Conservation (phyloP, 2,329 filamentous ascomycete species). For the Xylariaceae sp. region DNA sequence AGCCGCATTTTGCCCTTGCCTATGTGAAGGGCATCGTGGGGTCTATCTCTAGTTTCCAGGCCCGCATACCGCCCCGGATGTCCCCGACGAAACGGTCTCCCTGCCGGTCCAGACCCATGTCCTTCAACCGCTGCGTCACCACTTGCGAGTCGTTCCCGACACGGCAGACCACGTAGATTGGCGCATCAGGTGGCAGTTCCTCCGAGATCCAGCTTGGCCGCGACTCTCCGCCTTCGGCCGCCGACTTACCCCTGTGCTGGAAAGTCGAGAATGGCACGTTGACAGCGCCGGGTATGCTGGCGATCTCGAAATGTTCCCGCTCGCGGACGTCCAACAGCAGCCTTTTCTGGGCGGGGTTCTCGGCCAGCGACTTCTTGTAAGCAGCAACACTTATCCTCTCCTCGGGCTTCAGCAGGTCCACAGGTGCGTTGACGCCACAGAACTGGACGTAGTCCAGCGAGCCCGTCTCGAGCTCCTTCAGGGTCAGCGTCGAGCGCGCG, state of each 20-base stretch:
- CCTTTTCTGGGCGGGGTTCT: slow-evolving; percentile 26
- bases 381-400: slow-evolving; percentile 62
- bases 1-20: slow-evolving; percentile 3
- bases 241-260: slow-evolving; percentile 21
- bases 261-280: slow-evolving; percentile 63
- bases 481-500: slow-evolving; percentile 50
- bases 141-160: slow-evolving; percentile 74
- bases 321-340: slow-evolving; percentile 78
- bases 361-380: slow-evolving; percentile 37
- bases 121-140: slow-evolving; percentile 57
- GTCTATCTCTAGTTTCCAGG: slow-evolving; percentile 67
- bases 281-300: slow-evolving; percentile 64
- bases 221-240: slow-evolving; percentile 8
- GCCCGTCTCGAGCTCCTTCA: slow-evolving; percentile 53
- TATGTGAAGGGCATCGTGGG: slow-evolving; percentile 45
- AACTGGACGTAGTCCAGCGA: slow-evolving; percentile 80
- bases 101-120: slow-evolving; percentile 44
- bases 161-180: slow-evolving; percentile 66
- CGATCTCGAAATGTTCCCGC: slow-evolving; percentile 76
- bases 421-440: slow-evolving; percentile 57
- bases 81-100: slow-evolving; percentile 58
- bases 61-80: slow-evolving; percentile 61
- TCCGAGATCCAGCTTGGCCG: slow-evolving; percentile 31
- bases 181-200: slow-evolving; percentile 32
- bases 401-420: slow-evolving; percentile 49